phyloP scores from a whole-genome alignment of 1,284 basidiomycete genomes.

The Tremellales sp. region DNA sequence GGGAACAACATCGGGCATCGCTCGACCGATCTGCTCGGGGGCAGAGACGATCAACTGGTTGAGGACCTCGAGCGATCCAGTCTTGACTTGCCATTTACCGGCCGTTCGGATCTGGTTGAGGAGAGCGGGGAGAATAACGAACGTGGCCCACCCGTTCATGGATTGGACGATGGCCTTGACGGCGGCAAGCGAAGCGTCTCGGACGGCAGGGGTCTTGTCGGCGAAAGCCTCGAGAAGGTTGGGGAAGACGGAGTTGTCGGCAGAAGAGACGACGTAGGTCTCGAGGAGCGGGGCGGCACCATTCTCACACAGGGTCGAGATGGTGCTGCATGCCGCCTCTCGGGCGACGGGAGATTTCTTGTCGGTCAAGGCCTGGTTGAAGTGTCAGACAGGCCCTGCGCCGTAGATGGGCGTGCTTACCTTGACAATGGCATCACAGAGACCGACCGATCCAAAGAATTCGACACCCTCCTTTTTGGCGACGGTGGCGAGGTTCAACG shows the following conservation, averaged over 20 bases:
- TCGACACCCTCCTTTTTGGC: conserved; percentile 82
- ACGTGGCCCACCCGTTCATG: conserved; percentile 87
- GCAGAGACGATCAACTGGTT: conserved; percentile 86
- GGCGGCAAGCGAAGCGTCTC: conserved; percentile 76
- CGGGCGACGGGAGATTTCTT: conserved; percentile 55
- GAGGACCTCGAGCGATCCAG: conserved; percentile 76
- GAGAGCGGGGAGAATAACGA: conserved; percentile 80
- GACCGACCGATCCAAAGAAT: conserved; percentile 70
- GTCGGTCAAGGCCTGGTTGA: conserved; percentile 52
- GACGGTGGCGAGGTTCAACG: conserved; percentile 64
- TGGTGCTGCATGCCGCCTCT: conserved; percentile 45
- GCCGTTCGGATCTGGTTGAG: conserved; percentile 93
- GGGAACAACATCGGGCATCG: conserved; percentile 95
- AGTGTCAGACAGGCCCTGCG: neutral
- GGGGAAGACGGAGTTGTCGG: conserved; percentile 64
- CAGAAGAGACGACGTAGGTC: conserved; percentile 76
- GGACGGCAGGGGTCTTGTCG: conserved; percentile 74
- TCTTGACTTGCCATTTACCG: conserved; percentile 99
- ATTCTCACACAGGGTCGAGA: conserved; percentile 62
- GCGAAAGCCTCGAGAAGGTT: conserved; percentile 83
- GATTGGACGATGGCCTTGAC: conserved; percentile 72
- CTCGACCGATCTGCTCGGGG: conserved; percentile 78
- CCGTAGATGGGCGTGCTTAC: conserved; percentile 25
- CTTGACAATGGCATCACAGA: conserved; percentile 77
- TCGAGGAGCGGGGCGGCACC: conserved; percentile 82